phyloP scores from a whole-genome alignment of 495 filamentous ascomycete species.

The Aspergillus mulundensis region DNA sequence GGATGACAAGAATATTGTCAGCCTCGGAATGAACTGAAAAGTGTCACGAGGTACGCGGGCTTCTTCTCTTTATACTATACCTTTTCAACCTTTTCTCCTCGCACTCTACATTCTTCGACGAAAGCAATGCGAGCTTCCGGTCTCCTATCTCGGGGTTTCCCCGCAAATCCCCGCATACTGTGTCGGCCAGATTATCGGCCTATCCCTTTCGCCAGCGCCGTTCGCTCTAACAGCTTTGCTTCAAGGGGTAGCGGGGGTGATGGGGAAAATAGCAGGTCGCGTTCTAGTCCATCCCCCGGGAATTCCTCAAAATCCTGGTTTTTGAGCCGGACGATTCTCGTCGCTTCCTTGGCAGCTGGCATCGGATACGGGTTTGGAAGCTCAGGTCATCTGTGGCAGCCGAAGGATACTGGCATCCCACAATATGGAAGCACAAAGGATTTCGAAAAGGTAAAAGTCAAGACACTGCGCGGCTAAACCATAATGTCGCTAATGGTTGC shows the following conservation, averaged over 20 bases:
- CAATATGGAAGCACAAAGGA: conserved; percentile 40
- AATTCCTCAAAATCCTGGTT: conserved; percentile 28
- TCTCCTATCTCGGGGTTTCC: conserved; percentile 25
- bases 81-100: not conserved
- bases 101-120: not conserved
- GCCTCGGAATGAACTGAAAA: not conserved
- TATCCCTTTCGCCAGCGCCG: conserved; percentile 6
- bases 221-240: conserved; percentile 23
- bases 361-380: conserved; percentile 35
- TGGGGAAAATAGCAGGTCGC: conserved; percentile 8
- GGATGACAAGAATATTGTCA: not conserved
- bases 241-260: conserved; percentile 7
- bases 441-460: conserved; percentile 34
- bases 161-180: conserved; percentile 26
- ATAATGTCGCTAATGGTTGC: not conserved
- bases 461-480: not conserved
- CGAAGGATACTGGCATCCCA: conserved; percentile 18
- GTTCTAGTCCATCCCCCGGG: conserved; percentile 15
- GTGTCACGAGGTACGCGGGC: not conserved
- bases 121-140: conserved; percentile 24
- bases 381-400: conserved; percentile 15
- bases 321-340: conserved; percentile 26
- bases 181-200: conserved; percentile 19
- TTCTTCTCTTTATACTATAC: not conserved
- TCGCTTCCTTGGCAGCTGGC: conserved; percentile 34